Evolutionary conservation across 1,284 basidiomycete species (phyloP).

Genomic region (Pseudozyma hubeiensis): DNA sequence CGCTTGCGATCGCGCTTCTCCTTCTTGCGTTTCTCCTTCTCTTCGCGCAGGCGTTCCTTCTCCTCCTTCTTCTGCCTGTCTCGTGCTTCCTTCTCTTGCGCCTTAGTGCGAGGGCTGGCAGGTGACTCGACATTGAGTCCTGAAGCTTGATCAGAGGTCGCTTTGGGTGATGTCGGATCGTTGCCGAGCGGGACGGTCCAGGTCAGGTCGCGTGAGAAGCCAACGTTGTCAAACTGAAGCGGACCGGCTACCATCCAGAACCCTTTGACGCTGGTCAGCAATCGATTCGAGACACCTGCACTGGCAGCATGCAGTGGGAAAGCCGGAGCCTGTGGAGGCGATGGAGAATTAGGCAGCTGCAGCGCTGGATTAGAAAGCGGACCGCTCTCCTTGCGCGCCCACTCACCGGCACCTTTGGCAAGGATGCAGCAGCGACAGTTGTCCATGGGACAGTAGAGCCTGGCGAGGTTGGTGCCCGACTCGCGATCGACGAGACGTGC

Average conservation of each 20-base stretch:
- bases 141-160: slow-evolving; percentile 5
- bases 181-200: slow-evolving; percentile 48
- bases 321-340: slow-evolving; percentile 41
- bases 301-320: slow-evolving; percentile 35
- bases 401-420: slow-evolving; percentile 52
- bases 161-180: slow-evolving; percentile 10
- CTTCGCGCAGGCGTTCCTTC: slow-evolving; percentile 30
- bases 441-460: slow-evolving; percentile 64
- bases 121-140: slow-evolving; percentile 11
- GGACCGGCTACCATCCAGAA: slow-evolving; percentile 63
- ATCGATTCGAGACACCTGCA: slow-evolving; percentile 16
- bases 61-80: slow-evolving; percentile 37
- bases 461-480: slow-evolving; percentile 53
- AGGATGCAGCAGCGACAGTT: slow-evolving; percentile 62
- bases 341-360: slow-evolving; percentile 49
- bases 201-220: slow-evolving; percentile 60
- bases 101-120: slow-evolving; percentile 18
- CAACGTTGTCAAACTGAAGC: slow-evolving; percentile 65
- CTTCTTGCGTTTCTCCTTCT: slow-evolving; percentile 28
- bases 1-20: slow-evolving; percentile 38
- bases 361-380: slow-evolving; percentile 52
- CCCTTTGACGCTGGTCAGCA: slow-evolving; percentile 46
- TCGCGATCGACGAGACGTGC: slow-evolving; percentile 63
- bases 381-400: slow-evolving; percentile 60
- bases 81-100: slow-evolving; percentile 33